Evolutionary conservation across 345 rosid species (phyloP).

Genomic region (Melaleuca quinquenervia): DNA sequence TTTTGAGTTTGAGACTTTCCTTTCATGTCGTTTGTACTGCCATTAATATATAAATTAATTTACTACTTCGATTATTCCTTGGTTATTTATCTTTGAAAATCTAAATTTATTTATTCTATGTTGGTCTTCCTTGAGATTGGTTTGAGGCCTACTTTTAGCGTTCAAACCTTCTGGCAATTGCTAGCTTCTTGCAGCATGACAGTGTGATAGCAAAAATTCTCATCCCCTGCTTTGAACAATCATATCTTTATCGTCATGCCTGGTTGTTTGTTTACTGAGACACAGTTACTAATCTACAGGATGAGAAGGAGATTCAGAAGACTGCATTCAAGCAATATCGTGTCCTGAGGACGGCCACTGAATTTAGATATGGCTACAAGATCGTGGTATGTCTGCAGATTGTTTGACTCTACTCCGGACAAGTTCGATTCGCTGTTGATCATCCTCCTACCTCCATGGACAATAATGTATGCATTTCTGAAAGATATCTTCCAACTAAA

Average conservation of each 20-base stretch:
- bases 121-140: not conserved
- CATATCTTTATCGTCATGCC: not conserved
- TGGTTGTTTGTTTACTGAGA: not conserved
- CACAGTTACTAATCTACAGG: constrained; percentile 27
- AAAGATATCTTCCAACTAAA: not conserved
- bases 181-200: not conserved
- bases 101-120: not conserved
- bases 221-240: not conserved
- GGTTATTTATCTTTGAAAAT: not conserved
- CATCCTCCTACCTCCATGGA: not conserved
- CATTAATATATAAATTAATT: not conserved
- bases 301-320: constrained; percentile 87
- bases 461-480: not conserved
- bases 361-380: constrained; percentile 96
- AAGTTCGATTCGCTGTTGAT: not conserved
- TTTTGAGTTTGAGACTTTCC: not conserved
- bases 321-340: constrained; percentile 77
- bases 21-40: not conserved
- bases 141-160: not conserved
- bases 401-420: not conserved
- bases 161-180: not conserved
- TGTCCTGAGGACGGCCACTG: constrained; percentile 49
- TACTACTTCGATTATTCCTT: not conserved
- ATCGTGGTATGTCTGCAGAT: constrained; percentile 47
- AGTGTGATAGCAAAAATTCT: not conserved